These are phyloP conservation scores for Clarireedia sp. DNA, from an alignment of 2,329 filamentous ascomycete species.

Conservation along the genomic window DNA sequence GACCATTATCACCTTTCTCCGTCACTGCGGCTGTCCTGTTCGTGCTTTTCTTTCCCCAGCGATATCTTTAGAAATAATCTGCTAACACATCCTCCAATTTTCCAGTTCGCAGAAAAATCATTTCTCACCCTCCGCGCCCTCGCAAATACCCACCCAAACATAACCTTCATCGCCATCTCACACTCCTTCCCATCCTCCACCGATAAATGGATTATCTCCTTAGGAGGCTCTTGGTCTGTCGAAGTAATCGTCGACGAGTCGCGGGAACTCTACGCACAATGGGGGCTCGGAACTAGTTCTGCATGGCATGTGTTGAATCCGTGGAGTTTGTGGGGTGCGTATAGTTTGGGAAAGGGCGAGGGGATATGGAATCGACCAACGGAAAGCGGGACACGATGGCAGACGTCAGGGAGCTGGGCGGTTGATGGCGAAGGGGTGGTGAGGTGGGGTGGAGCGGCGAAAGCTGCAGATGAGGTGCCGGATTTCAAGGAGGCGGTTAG, in stretches of 20 bases:
- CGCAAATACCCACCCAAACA: slow-evolving; percentile 40
- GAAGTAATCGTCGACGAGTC: slow-evolving; percentile 52
- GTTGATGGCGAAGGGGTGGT: slow-evolving; percentile 46
- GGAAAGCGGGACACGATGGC: slow-evolving; percentile 61
- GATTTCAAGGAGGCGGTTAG: slow-evolving; percentile 40
- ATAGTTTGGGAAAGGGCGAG: slow-evolving; percentile 51
- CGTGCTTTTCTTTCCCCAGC: slow-evolving; percentile 25
- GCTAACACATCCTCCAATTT: not conserved
- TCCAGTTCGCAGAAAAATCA: slow-evolving; percentile 51
- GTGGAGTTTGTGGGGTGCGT: slow-evolving; percentile 47
- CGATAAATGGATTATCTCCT: slow-evolving; percentile 30
- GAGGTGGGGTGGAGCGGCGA: slow-evolving; percentile 42
- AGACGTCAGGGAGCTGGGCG: slow-evolving; percentile 58
- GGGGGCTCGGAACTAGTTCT: slow-evolving; percentile 52
- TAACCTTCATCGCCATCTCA: slow-evolving; percentile 55
- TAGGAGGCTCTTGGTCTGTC: slow-evolving; percentile 35
- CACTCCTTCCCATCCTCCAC: slow-evolving; percentile 51
- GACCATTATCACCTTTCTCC: slow-evolving; percentile 57
- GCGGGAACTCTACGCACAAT: slow-evolving; percentile 53
- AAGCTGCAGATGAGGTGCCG: slow-evolving; percentile 44
- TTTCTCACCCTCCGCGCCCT: slow-evolving; percentile 47
- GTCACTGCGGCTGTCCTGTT: slow-evolving; percentile 71
- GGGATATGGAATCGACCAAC: slow-evolving; percentile 59
- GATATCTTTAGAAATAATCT: not conserved
- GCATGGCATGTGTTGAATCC: slow-evolving; percentile 58